phyloP scores from a whole-genome alignment of 148 eudicot genomes.

The Cornus florida region DNA sequence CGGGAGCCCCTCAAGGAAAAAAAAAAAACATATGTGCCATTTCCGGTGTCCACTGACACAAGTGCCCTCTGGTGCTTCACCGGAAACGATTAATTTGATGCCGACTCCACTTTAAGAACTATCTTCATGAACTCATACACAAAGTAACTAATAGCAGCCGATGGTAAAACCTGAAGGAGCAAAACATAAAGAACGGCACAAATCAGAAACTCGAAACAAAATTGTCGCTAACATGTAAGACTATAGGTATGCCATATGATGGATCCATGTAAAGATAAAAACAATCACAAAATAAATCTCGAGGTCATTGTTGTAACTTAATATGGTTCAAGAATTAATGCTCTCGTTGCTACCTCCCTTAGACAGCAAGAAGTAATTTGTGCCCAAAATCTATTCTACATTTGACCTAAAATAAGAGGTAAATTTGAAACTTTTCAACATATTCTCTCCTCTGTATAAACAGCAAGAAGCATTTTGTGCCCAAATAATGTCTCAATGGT shows the following conservation, averaged over 20 bases:
- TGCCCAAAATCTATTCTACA: no score
- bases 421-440: no score
- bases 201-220: background rate
- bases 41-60: background rate
- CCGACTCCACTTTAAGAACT: conserved; percentile 82
- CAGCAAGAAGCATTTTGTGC: no score
- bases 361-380: no score
- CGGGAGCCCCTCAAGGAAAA: background rate
- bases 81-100: background rate
- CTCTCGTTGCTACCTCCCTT: no score
- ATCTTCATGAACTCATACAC: conserved; percentile 95
- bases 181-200: conserved; percentile 12
- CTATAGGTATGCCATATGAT: no score
- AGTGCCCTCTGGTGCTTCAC: background rate
- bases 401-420: no score
- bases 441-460: no score
- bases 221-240: background rate
- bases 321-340: background rate
- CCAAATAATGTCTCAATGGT: no score
- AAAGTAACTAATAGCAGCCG: conserved; percentile 98
- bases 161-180: conserved; percentile 80
- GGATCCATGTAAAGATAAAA: background rate
- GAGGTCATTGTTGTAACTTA: background rate
- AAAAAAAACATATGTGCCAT: background rate
- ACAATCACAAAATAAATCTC: background rate